A percentile compares a stretch with the other conserved stretches of the same genome.
Evolutionary conservation across 257 asterid genomes (phyloP).

Genomic region (Mentha longifolia): DNA sequence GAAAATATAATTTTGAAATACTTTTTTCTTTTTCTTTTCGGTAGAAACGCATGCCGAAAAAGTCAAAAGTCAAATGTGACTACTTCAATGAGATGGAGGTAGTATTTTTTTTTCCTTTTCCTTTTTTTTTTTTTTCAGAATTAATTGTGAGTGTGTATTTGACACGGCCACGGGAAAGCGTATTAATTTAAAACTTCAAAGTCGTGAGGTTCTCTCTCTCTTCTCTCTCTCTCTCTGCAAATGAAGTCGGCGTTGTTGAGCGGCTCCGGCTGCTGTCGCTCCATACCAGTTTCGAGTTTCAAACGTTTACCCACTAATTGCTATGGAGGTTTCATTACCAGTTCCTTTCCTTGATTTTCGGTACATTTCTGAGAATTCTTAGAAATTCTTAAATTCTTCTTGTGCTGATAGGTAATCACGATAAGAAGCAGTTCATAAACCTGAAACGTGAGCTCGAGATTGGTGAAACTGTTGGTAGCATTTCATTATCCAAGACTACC

Average conservation of each 20-base stretch:
- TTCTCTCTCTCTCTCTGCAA: constrained; percentile 1
- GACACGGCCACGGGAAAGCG: not conserved
- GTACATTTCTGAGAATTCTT: not conserved
- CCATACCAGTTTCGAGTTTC: constrained; percentile 32
- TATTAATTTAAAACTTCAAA: not conserved
- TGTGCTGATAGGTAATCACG: constrained; percentile 33
- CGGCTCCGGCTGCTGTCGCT: constrained; percentile 31
- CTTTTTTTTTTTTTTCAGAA: not conserved
- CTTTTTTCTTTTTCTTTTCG: no score
- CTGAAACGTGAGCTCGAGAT: constrained; percentile 35
- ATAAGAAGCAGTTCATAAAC: constrained; percentile 29
- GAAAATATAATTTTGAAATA: no score
- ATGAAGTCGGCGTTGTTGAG: constrained; percentile 45
- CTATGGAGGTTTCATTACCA: constrained; percentile 31
- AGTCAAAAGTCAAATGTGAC: no score
- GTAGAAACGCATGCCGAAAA: no score
- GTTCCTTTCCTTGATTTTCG: not conserved
- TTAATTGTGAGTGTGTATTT: not conserved
- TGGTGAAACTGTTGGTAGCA: constrained; percentile 26
- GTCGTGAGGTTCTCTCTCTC: not conserved
- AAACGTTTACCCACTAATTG: constrained; percentile 35
- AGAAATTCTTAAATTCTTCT: not conserved
- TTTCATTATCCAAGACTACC: constrained; percentile 37
- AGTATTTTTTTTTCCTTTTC: not conserved
- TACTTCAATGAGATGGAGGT: no score